Evolutionary conservation across 2,329 filamentous ascomycete species (phyloP), one percentile per base, ranked within the genome.

Genomic region (Madurella mycetomatis): DNA sequence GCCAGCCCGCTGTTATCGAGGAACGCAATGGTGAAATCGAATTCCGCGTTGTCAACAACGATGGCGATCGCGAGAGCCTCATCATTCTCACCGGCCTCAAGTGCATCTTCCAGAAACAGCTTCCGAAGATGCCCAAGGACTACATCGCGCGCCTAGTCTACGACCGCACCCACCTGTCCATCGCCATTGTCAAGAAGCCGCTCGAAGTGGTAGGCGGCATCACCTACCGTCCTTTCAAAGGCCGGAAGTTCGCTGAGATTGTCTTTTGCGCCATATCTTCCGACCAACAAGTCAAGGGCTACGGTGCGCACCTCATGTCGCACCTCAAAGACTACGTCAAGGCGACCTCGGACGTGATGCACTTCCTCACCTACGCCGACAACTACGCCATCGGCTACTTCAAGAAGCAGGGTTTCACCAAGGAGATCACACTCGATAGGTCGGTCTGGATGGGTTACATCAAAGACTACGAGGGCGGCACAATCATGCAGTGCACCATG

Each of bases 331-430:
- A 99, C 75, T 99, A 96, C 65, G 94, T 99, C 70, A 96, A 96
- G 71, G 92, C 92, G 7, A 96, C 92, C 1, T 95, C 90, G 51
- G 86, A 92, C 61, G 92, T 99, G 46, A 97, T 96, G 92, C 92
- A 99, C 72, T 99, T 99, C 71, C 79, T 99, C 2, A 99, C 94
- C 1, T 99, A 99, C 67, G 94, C 94, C 60, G 94, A 99, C 71
- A 99, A 99, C 71, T 97, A 97, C 67, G 94, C 94, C 40, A 99
- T 96, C 61, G 94, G 94, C 11, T 99, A 97, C 71, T 99, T 99
- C 73, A 95, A 97, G 72, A 99, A 99, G 70, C 94, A 99, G 69
- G 94, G 94, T 0, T 99, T 99, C 67, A 97, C 94, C 1, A 99
- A 99, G 70, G 92, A 99, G 65, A 97, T 99, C 60, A 96, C 92